A percentile compares a stretch with the other conserved stretches of the same genome.
Conservation (phyloP, 345 rosid genomes). For the Eucalyptus sideroxylon region DNA sequence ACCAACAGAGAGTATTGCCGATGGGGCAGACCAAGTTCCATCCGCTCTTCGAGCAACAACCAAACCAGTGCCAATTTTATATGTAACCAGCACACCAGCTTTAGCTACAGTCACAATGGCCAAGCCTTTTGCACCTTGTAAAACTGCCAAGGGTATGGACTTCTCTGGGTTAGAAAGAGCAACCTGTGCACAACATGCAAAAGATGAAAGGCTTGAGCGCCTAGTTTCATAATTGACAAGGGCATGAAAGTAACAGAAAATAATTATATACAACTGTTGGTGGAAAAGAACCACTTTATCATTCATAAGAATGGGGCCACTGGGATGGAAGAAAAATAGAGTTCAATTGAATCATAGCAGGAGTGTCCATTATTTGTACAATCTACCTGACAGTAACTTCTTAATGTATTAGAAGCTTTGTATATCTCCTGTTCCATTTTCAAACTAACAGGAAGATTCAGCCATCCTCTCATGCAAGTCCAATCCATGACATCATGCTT, state of each 20-base stretch:
- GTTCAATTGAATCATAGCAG: not conserved
- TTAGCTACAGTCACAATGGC: conserved; percentile 88
- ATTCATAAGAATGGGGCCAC: not conserved
- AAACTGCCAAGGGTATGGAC: conserved; percentile 71
- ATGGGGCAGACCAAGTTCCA: conserved; percentile 99
- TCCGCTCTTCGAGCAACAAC: conserved; percentile 73
- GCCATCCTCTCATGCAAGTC: conserved; percentile 91
- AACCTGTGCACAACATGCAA: conserved; percentile 25
- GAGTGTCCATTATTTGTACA: not conserved
- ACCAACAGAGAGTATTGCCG: conserved; percentile 72
- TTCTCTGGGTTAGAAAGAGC: conserved; percentile 75
- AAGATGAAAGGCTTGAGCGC: not conserved
- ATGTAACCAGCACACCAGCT: conserved; percentile 69
- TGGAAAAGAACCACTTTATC: not conserved
- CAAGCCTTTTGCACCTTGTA: conserved; percentile 76
- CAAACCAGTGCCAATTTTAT: conserved; percentile 85
- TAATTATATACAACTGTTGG: not conserved
- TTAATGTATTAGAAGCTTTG: conserved; percentile 76
- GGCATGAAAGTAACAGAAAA: not conserved
- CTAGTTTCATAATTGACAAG: not conserved
- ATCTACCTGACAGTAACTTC: conserved; percentile 64
- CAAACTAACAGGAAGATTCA: conserved; percentile 85
- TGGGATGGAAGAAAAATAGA: not conserved
- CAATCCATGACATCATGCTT: conserved; percentile 93
- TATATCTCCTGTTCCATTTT: conserved; percentile 96